phyloP scores from a whole-genome alignment of 495 filamentous ascomycete species.

The Talaromyces stipitatus region DNA sequence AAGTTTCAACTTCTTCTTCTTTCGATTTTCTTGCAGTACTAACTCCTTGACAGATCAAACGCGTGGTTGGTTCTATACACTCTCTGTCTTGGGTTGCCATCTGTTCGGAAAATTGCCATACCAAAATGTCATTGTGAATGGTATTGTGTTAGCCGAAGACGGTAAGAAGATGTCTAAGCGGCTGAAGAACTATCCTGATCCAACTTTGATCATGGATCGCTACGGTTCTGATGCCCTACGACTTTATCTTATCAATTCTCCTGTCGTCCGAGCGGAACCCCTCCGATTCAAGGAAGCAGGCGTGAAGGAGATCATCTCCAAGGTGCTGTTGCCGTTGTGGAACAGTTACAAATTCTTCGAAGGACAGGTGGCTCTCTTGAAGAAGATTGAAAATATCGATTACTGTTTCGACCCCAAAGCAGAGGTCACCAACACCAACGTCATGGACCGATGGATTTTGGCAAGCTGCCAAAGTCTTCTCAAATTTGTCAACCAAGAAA shows the following conservation, averaged over 20 bases:
- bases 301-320: slow-evolving; percentile 92
- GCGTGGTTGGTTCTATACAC: slow-evolving; percentile 95
- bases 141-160: slow-evolving; percentile 90
- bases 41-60: slow-evolving; percentile 58
- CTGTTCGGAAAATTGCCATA: slow-evolving; percentile 86
- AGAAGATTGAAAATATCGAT: slow-evolving; percentile 76
- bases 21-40: not conserved
- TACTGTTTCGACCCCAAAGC: slow-evolving; percentile 73
- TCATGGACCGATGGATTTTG: slow-evolving; percentile 96
- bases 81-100: slow-evolving; percentile 84
- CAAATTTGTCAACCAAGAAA: slow-evolving; percentile 90
- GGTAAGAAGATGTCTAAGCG: slow-evolving; percentile 99
- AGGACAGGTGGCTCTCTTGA: slow-evolving; percentile 84
- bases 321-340: slow-evolving; percentile 91
- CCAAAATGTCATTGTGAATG: slow-evolving; percentile 95
- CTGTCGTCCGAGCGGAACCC: slow-evolving; percentile 88
- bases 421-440: slow-evolving; percentile 72
- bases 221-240: slow-evolving; percentile 93
- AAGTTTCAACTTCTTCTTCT: not conserved
- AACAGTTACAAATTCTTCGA: slow-evolving; percentile 98
- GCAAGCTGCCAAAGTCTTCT: slow-evolving; percentile 89
- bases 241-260: slow-evolving; percentile 94
- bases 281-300: slow-evolving; percentile 87
- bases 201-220: slow-evolving; percentile 69
- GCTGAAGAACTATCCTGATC: slow-evolving; percentile 95